Evolutionary conservation across 2,329 filamentous ascomycete genomes (phyloP), one percentile per base, ranked within the genome.

Genomic region (Monosporascus sp.): DNA sequence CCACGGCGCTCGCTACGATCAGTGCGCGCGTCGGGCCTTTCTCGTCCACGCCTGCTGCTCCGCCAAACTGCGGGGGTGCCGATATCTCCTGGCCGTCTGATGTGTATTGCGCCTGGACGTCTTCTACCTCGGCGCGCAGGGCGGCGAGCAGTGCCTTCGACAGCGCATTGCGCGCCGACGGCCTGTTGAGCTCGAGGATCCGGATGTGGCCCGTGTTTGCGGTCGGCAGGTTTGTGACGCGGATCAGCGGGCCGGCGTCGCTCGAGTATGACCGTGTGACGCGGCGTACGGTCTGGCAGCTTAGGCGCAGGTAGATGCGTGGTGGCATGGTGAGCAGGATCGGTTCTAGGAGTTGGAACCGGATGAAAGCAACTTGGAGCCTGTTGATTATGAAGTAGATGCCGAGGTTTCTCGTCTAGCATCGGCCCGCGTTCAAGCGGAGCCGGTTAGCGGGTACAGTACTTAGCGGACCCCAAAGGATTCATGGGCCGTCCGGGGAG

Each of bases 91-190:
- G 73, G 54, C 82, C 83, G 8, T 74, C 67, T 24, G 70, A 66
- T 22, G 79, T 79, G 61, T 87, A 86, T 64, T 86, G 82, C 8
- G 70, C 75, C 52, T 87, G 83, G 46, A 97, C 80, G 56, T 81
- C 80, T 63, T 90, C 82, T 52, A 97, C 79, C 65, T 96, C 83
- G 43, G 81, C 77, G 49, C 82, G 81, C 53, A 99, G 79, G 48
- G 87, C 81, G 4, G 82, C 73, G 50, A 99, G 81, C 38, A 99
- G 79, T 53, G 86, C 83, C 54, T 78, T 81, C 0, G 92, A 97
- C 67, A 99, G 89, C 61, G 94, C 94, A 72, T 99, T 99, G 66
- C 93, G 88, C 37, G 92, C 87, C 8, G 82, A 71, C 0, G 91
- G 91, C 4, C 91, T 83, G 74, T 97, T 94, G 61, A 99, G 82